phyloP scores from a whole-genome alignment of 495 filamentous ascomycete genomes.

The Annulohypoxylon stygium region DNA sequence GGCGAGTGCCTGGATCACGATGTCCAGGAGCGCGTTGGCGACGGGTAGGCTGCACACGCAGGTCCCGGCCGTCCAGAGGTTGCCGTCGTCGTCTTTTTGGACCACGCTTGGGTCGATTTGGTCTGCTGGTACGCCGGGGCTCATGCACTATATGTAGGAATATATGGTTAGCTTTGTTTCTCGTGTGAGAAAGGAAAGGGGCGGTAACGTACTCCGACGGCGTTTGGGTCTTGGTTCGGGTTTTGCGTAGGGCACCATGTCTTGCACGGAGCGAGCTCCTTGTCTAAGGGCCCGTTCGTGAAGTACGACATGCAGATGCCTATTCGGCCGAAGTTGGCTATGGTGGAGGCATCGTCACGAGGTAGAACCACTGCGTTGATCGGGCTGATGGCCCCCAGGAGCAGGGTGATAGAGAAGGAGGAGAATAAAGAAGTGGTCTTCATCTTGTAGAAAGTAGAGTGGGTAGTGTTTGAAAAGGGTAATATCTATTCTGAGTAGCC shows the following conservation, averaged over 20 bases:
- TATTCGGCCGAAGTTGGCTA: conserved; percentile 41
- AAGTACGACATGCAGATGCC: conserved; percentile 45
- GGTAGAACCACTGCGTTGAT: conserved; percentile 27
- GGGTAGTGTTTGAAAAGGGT: neutral
- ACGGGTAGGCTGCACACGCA: conserved; percentile 33
- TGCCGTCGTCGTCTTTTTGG: conserved; percentile 41
- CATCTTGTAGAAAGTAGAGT: conserved; percentile 16
- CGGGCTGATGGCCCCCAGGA: conserved; percentile 5
- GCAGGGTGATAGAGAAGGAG: conserved; percentile 11
- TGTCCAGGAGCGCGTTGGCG: conserved; percentile 28
- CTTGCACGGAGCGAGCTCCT: conserved; percentile 43
- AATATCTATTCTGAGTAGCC: too few species aligned
- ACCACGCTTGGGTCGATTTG: conserved; percentile 35
- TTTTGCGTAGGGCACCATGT: conserved; percentile 35
- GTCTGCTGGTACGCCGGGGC: conserved; percentile 21
- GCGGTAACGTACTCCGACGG: conserved; percentile 36
- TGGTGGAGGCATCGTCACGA: conserved; percentile 35
- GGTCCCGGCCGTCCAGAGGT: conserved; percentile 31
- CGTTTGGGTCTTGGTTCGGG: conserved; percentile 35
- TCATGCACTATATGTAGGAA: conserved; percentile 27
- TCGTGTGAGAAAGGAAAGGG: neutral
- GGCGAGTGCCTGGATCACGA: conserved; percentile 37
- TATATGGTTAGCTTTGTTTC: conserved; percentile 5
- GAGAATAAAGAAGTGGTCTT: conserved; percentile 19
- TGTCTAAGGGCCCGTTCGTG: conserved; percentile 20